Conservation (phyloP, 164 flowering plant species). For the Vitis rupestris region DNA sequence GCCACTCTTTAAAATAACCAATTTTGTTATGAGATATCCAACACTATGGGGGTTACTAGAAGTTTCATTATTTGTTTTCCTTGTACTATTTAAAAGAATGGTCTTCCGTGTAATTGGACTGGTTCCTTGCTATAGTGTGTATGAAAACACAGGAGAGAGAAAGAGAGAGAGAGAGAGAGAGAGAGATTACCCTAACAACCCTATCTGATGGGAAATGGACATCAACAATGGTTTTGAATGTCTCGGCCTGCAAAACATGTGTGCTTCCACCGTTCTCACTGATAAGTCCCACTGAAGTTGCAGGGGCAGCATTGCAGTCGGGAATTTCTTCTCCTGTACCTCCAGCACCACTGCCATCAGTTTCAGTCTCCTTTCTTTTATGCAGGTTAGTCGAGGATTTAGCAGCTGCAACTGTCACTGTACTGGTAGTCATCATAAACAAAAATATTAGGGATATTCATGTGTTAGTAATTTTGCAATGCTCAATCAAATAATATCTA, state of each 20-base stretch:
- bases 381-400: constrained; percentile 9
- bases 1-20: no score
- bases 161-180: not conserved
- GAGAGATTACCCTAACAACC: not conserved
- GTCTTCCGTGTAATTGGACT: no score
- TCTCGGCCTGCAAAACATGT: constrained; percentile 18
- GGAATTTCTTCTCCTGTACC: constrained; percentile 9
- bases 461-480: not conserved
- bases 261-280: constrained; percentile 32
- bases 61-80: no score
- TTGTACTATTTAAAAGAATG: no score
- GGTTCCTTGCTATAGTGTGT: no score
- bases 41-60: no score
- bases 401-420: constrained; percentile 10
- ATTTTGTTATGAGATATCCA: no score
- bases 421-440: constrained; percentile 10
- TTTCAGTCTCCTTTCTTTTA: constrained; percentile 12
- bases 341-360: constrained; percentile 8
- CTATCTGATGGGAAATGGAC: not conserved
- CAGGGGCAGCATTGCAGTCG: constrained; percentile 15
- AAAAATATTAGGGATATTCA: not conserved
- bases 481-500: not conserved
- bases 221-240: not conserved
- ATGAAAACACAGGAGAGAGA: no score
- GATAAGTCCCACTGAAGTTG: constrained; percentile 24